Percentiles rank a stretch among this genome's conserved stretches.
phyloP scores from a whole-genome alignment of 2,329 filamentous ascomycete species.

The Arthrocladium fulminans region DNA sequence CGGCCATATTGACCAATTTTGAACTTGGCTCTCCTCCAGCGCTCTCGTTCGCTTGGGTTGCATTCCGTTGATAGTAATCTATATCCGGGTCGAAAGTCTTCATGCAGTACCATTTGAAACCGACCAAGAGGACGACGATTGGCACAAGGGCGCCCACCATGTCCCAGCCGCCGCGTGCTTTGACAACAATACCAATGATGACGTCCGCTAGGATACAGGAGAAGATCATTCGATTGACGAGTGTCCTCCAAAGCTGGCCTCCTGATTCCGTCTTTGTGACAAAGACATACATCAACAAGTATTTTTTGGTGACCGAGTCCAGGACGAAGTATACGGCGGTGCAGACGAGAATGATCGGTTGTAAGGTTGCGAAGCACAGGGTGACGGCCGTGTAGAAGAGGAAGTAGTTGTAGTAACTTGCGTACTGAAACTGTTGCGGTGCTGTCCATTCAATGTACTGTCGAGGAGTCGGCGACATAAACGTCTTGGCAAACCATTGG shows the following conservation, averaged over 20 bases:
- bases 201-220: conserved; percentile 68
- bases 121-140: conserved; percentile 66
- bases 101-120: conserved; percentile 80
- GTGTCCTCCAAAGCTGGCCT: conserved; percentile 79
- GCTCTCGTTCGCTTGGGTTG: conserved; percentile 33
- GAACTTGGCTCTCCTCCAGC: conserved; percentile 21
- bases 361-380: conserved; percentile 72
- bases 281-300: conserved; percentile 87
- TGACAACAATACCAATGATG: conserved; percentile 67
- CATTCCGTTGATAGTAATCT: conserved; percentile 65
- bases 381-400: conserved; percentile 88
- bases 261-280: conserved; percentile 95
- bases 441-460: conserved; percentile 89
- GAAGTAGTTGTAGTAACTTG: conserved; percentile 97
- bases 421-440: conserved; percentile 86
- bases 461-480: conserved; percentile 77
- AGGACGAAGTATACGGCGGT: conserved; percentile 82
- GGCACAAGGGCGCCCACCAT: conserved; percentile 65
- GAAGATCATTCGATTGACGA: conserved; percentile 91
- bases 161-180: conserved; percentile 55
- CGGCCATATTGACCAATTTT: conserved; percentile 52
- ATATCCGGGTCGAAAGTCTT: conserved; percentile 68
- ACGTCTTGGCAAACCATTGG: conserved; percentile 75
- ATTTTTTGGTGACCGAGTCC: conserved; percentile 89
- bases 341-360: conserved; percentile 77